Percentiles rank a stretch among this genome's conserved stretches.
Evolutionary conservation across 495 filamentous ascomycete genomes (phyloP).

Genomic region (Annulohypoxylon moriforme): DNA sequence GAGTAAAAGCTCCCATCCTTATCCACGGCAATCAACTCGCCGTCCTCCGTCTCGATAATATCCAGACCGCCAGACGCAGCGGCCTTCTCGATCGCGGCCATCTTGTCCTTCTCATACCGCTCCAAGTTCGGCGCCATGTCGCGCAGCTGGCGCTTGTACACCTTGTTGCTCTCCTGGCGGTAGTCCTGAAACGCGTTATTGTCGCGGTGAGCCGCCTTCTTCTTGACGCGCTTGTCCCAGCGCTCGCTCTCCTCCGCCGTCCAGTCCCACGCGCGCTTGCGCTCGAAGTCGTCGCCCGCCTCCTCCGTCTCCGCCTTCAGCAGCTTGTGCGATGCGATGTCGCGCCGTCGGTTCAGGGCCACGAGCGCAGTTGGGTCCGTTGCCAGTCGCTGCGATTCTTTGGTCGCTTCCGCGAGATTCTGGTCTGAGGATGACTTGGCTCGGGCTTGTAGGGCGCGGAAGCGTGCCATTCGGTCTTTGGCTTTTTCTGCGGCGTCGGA

Average conservation of each 20-base stretch:
- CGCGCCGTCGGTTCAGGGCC: conserved; percentile 79
- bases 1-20: conserved; percentile 90
- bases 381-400: conserved; percentile 82
- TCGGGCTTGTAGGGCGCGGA: conserved; percentile 86
- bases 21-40: conserved; percentile 93
- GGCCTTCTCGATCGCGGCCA: conserved; percentile 83
- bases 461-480: conserved; percentile 72
- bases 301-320: conserved; percentile 90
- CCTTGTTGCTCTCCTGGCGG: conserved; percentile 83
- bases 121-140: conserved; percentile 78
- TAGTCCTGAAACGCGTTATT: conserved; percentile 94
- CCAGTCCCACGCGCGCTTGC: conserved; percentile 99
- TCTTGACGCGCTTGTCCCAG: conserved; percentile 90
- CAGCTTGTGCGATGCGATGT: conserved; percentile 89
- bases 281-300: conserved; percentile 90
- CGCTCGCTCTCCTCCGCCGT: conserved; percentile 91
- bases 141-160: conserved; percentile 91
- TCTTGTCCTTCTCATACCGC: conserved; percentile 85
- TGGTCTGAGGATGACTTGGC: conserved; percentile 81
- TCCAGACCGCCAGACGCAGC: conserved; percentile 83
- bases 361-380: conserved; percentile 79
- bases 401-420: conserved; percentile 85
- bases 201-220: conserved; percentile 84
- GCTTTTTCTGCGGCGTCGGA: conserved; percentile 59
- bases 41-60: conserved; percentile 92